Evolutionary conservation across 768 basidiomycete genomes (phyloP), one percentile per base, ranked within the genome.

Genomic region (Infundibulicybe gibba): DNA sequence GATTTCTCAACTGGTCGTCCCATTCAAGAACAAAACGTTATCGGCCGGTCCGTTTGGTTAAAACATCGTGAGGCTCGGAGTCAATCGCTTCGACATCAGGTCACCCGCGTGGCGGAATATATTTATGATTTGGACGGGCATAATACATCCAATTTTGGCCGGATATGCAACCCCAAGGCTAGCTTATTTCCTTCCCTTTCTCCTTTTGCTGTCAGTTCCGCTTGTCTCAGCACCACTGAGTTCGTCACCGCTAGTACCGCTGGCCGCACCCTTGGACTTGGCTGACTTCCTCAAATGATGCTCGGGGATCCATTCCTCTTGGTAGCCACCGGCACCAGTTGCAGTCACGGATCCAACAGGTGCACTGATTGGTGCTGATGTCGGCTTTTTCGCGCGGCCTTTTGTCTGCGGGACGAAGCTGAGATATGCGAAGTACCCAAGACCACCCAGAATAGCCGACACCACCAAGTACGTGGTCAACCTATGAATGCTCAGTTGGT

Each of bases 301-400:
- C 54, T 87, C 86, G n/a, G 90, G 90, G 54, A 93, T 93, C 90
- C 90, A 93, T 58, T 93, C 90, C 59, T 92, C 87, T 57, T 88
- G 81, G 54, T 92, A 91, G 38, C 81, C 83, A 33, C 82, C 77
- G 2, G 81, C 74, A 32, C 82, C 80, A 17, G 80, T 80, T 30
- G 83, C 82, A 6, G 85, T 84, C 32, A 77, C 76, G 6, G 79
- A 52, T 21, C 75, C 75, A 32, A 77, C 74, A 8, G 85, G 79
- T 3, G 79, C 64, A 47, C 77, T 82, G 44, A 79, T 70, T 5
- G 72, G 59, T 6, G 67, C 49, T 16, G 74, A 54, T 1, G 68
- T 59, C 19, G 68, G 51, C 52, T 77, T 80, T 53, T 71, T 72
- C 45, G 66, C 61, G 44, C 77, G 70, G 61, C 82, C 84, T 69